Percentiles rank a stretch among this genome's conserved stretches.
Conservation (phyloP, 345 rosid species). For the Linum tenue region DNA sequence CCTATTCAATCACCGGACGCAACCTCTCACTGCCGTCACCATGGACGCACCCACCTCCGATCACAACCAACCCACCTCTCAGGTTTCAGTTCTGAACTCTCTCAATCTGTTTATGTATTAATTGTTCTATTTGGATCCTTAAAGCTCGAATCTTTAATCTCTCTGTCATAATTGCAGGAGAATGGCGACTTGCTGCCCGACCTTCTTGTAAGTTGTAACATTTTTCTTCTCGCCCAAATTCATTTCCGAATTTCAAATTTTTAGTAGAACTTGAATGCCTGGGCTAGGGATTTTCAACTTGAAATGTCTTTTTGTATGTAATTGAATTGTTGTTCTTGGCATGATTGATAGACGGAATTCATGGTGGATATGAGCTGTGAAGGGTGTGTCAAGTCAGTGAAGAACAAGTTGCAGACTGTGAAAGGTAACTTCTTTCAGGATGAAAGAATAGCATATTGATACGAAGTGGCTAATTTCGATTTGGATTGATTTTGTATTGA, state of each 20-base stretch:
- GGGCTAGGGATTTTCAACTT: neutral
- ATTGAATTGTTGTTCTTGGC: neutral
- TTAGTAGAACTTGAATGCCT: neutral
- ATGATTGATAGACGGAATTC: slow-evolving; percentile 55
- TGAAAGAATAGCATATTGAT: slow-evolving; percentile 1
- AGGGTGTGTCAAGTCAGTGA: slow-evolving; percentile 75
- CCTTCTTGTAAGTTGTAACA: slow-evolving; percentile 50
- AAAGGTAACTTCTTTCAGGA: slow-evolving; percentile 36
- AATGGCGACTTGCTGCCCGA: slow-evolving; percentile 47
- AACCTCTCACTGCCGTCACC: slow-evolving; percentile 36
- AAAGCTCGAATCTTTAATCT: slow-evolving; percentile 11
- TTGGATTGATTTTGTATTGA: neutral
- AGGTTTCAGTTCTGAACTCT: slow-evolving; percentile 29
- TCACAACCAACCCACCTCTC: slow-evolving; percentile 25
- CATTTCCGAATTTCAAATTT: neutral
- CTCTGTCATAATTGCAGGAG: slow-evolving; percentile 36
- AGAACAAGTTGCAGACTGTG: slow-evolving; percentile 59
- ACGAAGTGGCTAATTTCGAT: neutral
- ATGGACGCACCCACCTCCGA: slow-evolving; percentile 55
- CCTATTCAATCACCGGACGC: slow-evolving; percentile 35
- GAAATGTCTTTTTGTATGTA: neutral
- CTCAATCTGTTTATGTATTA: slow-evolving; percentile 12
- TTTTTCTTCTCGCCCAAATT: neutral
- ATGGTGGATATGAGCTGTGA: slow-evolving; percentile 99
- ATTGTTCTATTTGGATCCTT: slow-evolving; percentile 10